Percentiles rank a stretch among this genome's conserved stretches.
Conservation (phyloP, 1,284 basidiomycete species). For the Cutaneotrichosporon arboriforme region DNA sequence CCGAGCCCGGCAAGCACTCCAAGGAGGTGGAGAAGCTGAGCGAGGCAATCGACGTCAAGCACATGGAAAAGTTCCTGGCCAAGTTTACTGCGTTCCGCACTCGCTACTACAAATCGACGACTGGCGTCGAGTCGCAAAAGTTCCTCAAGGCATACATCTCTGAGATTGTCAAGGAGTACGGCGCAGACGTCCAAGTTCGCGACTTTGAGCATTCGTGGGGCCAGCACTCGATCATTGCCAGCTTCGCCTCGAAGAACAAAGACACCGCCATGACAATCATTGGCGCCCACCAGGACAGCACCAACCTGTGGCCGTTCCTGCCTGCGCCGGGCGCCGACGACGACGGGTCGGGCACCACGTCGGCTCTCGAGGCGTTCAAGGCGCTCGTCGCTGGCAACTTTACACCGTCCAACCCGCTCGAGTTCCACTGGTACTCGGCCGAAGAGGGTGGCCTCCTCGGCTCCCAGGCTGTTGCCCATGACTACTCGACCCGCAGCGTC, state of each 20-base stretch:
- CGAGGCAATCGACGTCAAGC: constrained; percentile 35
- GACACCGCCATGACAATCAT: constrained; percentile 55
- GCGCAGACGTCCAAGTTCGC: constrained; percentile 56
- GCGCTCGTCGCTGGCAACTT: constrained; percentile 73
- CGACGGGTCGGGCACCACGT: constrained; percentile 87
- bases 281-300: constrained; percentile 87
- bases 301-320: constrained; percentile 80
- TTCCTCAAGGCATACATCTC: constrained; percentile 73
- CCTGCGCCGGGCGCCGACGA: constrained; percentile 72
- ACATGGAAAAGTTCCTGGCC: constrained; percentile 58
- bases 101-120: constrained; percentile 56
- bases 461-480: constrained; percentile 79
- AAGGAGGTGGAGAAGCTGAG: constrained; percentile 36
- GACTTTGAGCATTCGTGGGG: constrained; percentile 89
- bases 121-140: constrained; percentile 65
- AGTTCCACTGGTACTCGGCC: constrained; percentile 95
- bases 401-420: constrained; percentile 65
- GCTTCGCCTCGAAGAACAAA: constrained; percentile 46
- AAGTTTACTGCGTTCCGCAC: constrained; percentile 58
- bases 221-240: constrained; percentile 79
- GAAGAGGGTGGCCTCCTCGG: constrained; percentile 95
- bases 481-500: constrained; percentile 61
- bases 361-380: constrained; percentile 83
- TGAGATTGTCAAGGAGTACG: constrained; percentile 62
- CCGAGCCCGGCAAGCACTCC: constrained; percentile 35